Conservation (phyloP, 1,284 basidiomycete species). For the Moesziomyces antarcticus region DNA sequence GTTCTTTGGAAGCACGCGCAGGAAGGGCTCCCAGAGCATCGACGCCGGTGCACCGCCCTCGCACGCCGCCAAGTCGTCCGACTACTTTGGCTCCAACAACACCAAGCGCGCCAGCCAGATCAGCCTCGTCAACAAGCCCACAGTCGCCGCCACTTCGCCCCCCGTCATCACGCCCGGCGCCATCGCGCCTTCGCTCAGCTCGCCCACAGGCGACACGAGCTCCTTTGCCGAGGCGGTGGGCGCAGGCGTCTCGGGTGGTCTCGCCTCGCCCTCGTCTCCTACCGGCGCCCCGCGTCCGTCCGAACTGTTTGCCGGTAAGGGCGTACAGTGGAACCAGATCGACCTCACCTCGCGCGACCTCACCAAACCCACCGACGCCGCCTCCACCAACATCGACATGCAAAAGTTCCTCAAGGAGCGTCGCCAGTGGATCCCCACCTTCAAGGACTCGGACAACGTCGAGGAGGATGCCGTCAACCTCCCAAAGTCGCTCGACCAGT, state of each 20-base stretch:
- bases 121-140: constrained; percentile 20
- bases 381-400: constrained; percentile 39
- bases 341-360: constrained; percentile 43
- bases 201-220: constrained; percentile 12
- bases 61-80: constrained; percentile 7
- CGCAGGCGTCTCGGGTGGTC: constrained; percentile 16
- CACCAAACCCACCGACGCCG: constrained; percentile 23
- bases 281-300: constrained; percentile 40
- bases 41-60: constrained; percentile 14
- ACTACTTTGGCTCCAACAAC: constrained; percentile 20
- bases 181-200: constrained; percentile 24
- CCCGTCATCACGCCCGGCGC: constrained; percentile 27
- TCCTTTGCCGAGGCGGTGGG: constrained; percentile 25
- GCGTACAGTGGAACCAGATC: constrained; percentile 57
- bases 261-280: constrained; percentile 6
- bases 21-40: constrained; percentile 41
- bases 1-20: constrained; percentile 48
- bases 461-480: constrained; percentile 20
- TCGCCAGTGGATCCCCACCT: constrained; percentile 54
- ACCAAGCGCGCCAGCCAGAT: constrained; percentile 23
- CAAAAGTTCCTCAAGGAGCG: constrained; percentile 59
- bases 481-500: constrained; percentile 37
- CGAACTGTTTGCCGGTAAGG: constrained; percentile 60
- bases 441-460: constrained; percentile 35
- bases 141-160: constrained; percentile 8